A percentile compares a stretch with the other conserved stretches of the same genome.
Evolutionary conservation across 306 rosid species (phyloP).

Genomic region (Styphnolobium japonicum): DNA sequence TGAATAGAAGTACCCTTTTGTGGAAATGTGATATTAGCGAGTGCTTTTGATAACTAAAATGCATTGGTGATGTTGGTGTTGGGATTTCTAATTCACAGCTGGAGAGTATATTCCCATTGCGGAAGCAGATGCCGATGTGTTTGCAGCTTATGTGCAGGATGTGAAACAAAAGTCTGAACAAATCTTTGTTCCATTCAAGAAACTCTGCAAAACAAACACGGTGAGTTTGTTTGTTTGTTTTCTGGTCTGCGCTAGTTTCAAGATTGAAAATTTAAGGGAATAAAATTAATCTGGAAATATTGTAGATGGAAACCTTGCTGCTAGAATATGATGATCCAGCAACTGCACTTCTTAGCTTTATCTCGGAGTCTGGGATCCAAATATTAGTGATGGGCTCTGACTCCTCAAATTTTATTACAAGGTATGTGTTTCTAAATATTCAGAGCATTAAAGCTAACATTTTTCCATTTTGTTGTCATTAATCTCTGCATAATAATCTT

Average conservation of each 20-base stretch:
- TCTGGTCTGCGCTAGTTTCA: conserved; percentile 6
- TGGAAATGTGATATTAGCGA: background rate
- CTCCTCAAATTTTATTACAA: conserved; percentile 60
- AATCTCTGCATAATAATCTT: background rate
- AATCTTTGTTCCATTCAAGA: conserved; percentile 61
- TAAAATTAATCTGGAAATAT: conserved; percentile 24
- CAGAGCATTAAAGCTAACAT: background rate
- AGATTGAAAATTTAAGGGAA: conserved; percentile 3
- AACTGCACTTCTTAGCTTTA: conserved; percentile 58
- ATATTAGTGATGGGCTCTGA: conserved; percentile 67
- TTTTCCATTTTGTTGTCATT: background rate
- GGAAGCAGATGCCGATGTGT: conserved; percentile 53
- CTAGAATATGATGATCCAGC: conserved; percentile 84
- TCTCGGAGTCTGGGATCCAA: conserved; percentile 55
- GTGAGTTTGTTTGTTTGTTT: conserved; percentile 31
- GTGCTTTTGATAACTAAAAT: conserved; percentile 15
- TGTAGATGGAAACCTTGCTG: conserved; percentile 72
- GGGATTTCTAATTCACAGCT: conserved; percentile 38
- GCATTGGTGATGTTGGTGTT: conserved; percentile 23
- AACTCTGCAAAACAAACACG: conserved; percentile 47
- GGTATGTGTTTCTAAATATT: conserved; percentile 39
- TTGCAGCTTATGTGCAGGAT: conserved; percentile 59
- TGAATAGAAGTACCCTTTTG: background rate
- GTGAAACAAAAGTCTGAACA: conserved; percentile 57
- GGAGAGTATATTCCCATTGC: conserved; percentile 65